These are phyloP conservation scores for Xylaria flabelliformis DNA, from an alignment of 495 filamentous ascomycete genomes.

Conservation along the genomic window DNA sequence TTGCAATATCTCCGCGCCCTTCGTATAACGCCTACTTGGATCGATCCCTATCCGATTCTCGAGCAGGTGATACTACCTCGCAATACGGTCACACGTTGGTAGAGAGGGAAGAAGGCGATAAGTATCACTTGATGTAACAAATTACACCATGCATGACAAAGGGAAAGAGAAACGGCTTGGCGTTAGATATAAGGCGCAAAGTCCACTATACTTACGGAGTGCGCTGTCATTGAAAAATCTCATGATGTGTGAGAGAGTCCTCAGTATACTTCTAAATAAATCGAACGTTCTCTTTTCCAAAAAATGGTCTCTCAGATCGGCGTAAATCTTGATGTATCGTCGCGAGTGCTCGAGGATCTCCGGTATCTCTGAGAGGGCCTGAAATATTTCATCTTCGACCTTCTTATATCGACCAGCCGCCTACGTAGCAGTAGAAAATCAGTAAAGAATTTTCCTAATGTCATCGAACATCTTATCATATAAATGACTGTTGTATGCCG, in stretches of 20 bases:
- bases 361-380: conserved; percentile 13
- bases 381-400: conserved; percentile 20
- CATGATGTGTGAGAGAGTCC: conserved; percentile 17
- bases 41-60: neutral
- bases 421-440: neutral
- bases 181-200: neutral
- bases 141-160: neutral
- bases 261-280: conserved; percentile 15
- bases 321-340: conserved; percentile 18
- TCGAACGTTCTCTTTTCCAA: conserved; percentile 15
- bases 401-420: conserved; percentile 20
- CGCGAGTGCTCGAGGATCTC: conserved; percentile 13
- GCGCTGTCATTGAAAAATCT: conserved; percentile 21
- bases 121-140: neutral
- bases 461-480: neutral
- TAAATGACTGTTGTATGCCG: neutral
- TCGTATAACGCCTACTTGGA: neutral
- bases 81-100: neutral
- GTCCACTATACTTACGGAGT: conserved; percentile 2
- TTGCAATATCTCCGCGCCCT: neutral
- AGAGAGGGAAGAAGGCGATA: neutral
- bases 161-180: neutral
- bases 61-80: neutral
- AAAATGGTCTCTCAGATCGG: neutral
- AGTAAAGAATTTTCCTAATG: neutral